Evolutionary conservation across 495 filamentous ascomycete genomes (phyloP), one percentile per base, ranked within the genome.

Genomic region (Hypoxylon intermedium): DNA sequence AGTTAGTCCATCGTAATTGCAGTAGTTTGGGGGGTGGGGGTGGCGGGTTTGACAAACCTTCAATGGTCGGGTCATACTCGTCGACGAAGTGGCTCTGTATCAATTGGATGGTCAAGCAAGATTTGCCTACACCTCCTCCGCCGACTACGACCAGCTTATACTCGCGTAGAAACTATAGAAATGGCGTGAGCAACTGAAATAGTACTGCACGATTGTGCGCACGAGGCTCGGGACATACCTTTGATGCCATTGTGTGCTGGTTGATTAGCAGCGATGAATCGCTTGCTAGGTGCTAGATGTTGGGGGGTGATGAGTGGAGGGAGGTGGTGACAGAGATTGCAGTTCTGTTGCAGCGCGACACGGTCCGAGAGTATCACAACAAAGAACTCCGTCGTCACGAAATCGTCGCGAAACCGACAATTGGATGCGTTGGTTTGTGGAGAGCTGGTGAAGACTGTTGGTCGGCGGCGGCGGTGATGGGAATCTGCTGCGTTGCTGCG

Each of bases 11-110:
- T 20, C 21, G 19, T 6, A 18, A 28, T 16, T 37, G 20, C 34
- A 34, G 30, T n/a, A n/a, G n/a, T n/a, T n/a, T n/a, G 23, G 23
- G 11, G 33, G 2, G 28, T 43, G 11, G 18, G 21, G 36, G 43
- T 40, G 21, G 34, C 43, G 55, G 36, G 40, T 37, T 40, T 16
- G 42, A 69, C 86, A 64, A 75, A 97, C 94, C 94, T 89, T 98
- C 94, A 70, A 98, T 98, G 68, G 94, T 98, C 37, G 94, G 94
- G 76, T 98, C 94, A 76, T 98, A 98, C 75, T 98, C 94, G 75
- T 98, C 94, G 68, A 98, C 93, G 80, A 98, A 98, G 74, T 98
- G 94, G 67, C 87, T 91, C 78, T 98, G 94, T 74, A 98, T 98
- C 79, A 98, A 83, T 81, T 97, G 94, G 73, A 98, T 98, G 21